Base-by-base conservation (phyloP, 176 grass and related monocot species). In the Oryza australiensis region DNA sequence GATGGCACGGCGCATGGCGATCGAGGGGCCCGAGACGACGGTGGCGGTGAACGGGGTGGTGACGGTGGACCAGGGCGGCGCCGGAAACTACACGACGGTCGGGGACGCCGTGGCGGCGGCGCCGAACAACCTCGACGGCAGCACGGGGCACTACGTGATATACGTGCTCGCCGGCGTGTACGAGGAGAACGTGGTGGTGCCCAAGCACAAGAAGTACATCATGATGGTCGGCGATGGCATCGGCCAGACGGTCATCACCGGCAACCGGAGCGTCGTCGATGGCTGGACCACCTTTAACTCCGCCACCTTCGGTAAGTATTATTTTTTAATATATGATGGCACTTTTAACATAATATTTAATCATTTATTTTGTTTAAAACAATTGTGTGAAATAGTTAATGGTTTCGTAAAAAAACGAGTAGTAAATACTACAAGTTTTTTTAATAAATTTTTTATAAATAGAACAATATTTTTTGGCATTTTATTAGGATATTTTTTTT, bases 161-260 rank as follows among this genome's bases (percentile, higher is more conserved):
- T 87, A 93, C 75, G 95, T 98, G 53, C 83, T 34, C 10, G 81
- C 32, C 22, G 92, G 95, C 14, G 90, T 98, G 11, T 98, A 98
- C 72, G 78, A 90, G n/a, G 95, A 98, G 81, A 93, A 95, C 77
- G 91, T 98, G 64, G 80, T 84, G 57, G 83, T 98, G 48, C 59
- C 86, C 26, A 87, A 90, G 63, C 87, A 79, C 64, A 87, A 86
- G 70, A 98, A 75, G 62, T 93, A 95, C 64, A 69, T 98, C 48
- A 95, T 98, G 95, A 98, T 98, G 86, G 46, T 98, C 2, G 95
- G 95, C 15, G 85, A 90, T 1, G 95, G 95, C 33, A 91, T 98
- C 26, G 88, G 86, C 12, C 84, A 84, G 49, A 98, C 92, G 18
- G 88, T 98, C 27, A 86, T 98, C 85, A 95, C 95, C 16, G 90